Percentiles rank a stretch among this genome's conserved stretches.
Evolutionary conservation across 1,284 basidiomycete species (phyloP).

Genomic region (Neotropicomus parvogracilis): DNA sequence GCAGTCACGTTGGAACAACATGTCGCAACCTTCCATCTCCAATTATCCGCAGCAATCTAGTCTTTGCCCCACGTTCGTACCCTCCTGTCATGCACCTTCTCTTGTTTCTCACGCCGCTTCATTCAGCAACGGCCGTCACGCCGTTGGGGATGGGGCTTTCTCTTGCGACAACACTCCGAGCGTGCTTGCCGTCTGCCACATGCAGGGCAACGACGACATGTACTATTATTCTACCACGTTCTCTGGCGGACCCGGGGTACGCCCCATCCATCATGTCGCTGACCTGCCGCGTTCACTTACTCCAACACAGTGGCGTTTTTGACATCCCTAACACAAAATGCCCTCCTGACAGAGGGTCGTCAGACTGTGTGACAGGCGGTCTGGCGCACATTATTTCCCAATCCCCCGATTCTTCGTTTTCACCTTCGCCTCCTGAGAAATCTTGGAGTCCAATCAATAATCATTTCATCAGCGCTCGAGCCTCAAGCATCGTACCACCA

Average conservation of each 20-base stretch:
- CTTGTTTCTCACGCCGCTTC: conserved; percentile 6
- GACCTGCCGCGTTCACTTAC: conserved; percentile 8
- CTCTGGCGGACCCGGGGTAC: conserved; percentile 82
- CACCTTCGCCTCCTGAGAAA: conserved; percentile 39
- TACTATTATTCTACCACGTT: conserved; percentile 87
- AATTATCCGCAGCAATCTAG: conserved; percentile 77
- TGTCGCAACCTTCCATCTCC: conserved; percentile 65
- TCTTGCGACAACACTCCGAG: conserved; percentile 72
- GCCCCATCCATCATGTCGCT: conserved; percentile 27
- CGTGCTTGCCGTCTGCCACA: conserved; percentile 79
- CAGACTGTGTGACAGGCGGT: conserved; percentile 87
- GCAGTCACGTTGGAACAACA: conserved; percentile 74
- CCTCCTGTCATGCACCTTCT: conserved; percentile 18
- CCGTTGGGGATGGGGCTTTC: conserved; percentile 91
- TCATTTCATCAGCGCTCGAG: conserved; percentile 30
- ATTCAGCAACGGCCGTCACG: conserved; percentile 82
- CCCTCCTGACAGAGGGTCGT: conserved; percentile 90
- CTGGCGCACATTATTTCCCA: conserved; percentile 60
- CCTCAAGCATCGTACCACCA: conserved; percentile 35
- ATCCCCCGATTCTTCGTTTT: conserved; percentile 40
- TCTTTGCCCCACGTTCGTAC: conserved; percentile 80
- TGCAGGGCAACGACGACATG: conserved; percentile 73
- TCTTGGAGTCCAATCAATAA: conserved; percentile 30
- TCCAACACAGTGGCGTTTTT: conserved; percentile 76
- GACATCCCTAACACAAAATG: conserved; percentile 82